These are phyloP conservation scores for Cladosporium colombiae DNA, from an alignment of 2,329 filamentous ascomycete genomes.

Conservation along the genomic window DNA sequence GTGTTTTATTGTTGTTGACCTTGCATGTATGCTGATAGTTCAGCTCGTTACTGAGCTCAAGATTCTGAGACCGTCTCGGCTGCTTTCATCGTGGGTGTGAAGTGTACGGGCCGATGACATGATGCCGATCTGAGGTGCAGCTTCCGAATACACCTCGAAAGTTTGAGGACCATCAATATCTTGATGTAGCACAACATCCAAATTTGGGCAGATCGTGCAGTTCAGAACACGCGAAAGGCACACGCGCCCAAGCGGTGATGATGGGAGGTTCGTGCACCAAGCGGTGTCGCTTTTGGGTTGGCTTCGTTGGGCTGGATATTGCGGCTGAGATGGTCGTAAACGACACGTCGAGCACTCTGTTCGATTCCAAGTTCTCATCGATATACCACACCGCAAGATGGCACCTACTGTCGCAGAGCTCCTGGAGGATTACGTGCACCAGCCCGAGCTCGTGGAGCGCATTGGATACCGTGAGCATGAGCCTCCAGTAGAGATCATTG, in stretches of 20 bases:
- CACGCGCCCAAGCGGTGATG: background rate
- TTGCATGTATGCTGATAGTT: background rate
- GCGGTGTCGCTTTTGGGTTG: conserved; percentile 4
- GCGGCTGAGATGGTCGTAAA: background rate
- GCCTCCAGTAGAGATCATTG: conserved; percentile 35
- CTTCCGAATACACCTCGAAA: background rate
- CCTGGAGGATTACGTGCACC: conserved; percentile 18
- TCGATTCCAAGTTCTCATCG: background rate
- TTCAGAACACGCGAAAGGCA: background rate
- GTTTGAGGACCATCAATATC: background rate
- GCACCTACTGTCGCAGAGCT: conserved; percentile 23
- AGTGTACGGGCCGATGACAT: background rate
- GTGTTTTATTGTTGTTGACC: background rate
- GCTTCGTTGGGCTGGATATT: background rate
- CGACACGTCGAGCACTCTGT: background rate
- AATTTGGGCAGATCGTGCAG: background rate
- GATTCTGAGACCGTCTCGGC: background rate
- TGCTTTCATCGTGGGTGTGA: background rate
- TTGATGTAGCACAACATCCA: background rate
- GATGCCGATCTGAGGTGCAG: background rate
- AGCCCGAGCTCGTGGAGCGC: conserved; percentile 24
- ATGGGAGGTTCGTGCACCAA: background rate
- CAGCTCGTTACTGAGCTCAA: background rate
- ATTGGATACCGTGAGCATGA: conserved; percentile 26
- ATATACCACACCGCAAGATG: background rate